phyloP scores from a whole-genome alignment of 2,329 filamentous ascomycete genomes.

The Achaetomium macrosporum region DNA sequence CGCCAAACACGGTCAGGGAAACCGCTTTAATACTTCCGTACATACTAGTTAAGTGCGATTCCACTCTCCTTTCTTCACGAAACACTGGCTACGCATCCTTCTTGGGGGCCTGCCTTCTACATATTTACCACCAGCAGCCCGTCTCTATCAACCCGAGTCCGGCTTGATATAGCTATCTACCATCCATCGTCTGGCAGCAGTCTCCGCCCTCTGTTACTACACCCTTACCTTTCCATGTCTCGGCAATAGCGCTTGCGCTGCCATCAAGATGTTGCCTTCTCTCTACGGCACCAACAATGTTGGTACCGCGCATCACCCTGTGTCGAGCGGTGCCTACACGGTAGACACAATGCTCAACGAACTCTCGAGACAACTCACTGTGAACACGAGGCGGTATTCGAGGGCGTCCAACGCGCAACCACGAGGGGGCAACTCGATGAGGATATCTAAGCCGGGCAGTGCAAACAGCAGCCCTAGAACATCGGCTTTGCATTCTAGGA shows the following conservation, averaged over 20 bases:
- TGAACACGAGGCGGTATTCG: conserved; percentile 43
- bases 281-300: conserved; percentile 30
- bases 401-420: conserved; percentile 45
- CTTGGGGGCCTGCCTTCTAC: background rate
- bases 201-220: background rate
- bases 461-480: conserved; percentile 63
- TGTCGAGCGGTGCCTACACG: conserved; percentile 29
- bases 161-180: conserved; percentile 4
- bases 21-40: conserved; percentile 23
- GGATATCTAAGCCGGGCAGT: conserved; percentile 60
- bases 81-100: background rate
- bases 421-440: conserved; percentile 44
- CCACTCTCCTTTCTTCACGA: conserved; percentile 5
- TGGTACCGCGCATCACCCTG: conserved; percentile 18
- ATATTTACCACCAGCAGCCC: conserved; percentile 2
- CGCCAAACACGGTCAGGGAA: conserved; percentile 25
- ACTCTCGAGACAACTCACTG: conserved; percentile 46
- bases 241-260: background rate
- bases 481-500: conserved; percentile 42
- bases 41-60: conserved; percentile 12
- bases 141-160: conserved; percentile 1
- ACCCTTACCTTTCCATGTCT: conserved; percentile 5
- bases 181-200: conserved; percentile 1
- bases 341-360: conserved; percentile 46
- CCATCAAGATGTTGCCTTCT: conserved; percentile 29